Conservation (phyloP, 495 filamentous ascomycete species). For the Lasiosphaeria miniovina region DNA sequence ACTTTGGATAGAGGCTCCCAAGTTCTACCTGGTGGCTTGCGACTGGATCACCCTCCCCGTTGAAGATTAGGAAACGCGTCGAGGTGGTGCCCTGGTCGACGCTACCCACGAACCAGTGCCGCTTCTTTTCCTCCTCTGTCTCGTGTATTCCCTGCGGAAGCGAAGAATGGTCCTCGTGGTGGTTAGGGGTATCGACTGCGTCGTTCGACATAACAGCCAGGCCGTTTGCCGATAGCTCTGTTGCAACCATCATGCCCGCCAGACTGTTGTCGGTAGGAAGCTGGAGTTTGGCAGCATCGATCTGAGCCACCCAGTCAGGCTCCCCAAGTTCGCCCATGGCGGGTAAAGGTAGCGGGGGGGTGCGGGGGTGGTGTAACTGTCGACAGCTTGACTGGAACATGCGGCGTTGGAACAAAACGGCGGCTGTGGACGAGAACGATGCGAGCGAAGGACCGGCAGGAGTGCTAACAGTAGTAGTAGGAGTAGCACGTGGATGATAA, state of each 20-base stretch:
- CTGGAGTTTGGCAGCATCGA: background rate
- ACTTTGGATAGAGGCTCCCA: constrained; percentile 79
- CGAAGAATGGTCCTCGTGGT: constrained; percentile 26
- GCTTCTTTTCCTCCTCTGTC: constrained; percentile 29
- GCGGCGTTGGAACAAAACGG: background rate
- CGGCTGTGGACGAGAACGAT: background rate
- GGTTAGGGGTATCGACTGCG: constrained; percentile 7
- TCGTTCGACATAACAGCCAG: background rate
- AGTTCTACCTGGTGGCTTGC: constrained; percentile 92
- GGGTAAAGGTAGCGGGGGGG: background rate
- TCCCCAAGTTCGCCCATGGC: constrained; percentile 5
- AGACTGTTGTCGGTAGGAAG: background rate
- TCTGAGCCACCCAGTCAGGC: constrained; percentile 2
- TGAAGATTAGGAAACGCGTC: constrained; percentile 89
- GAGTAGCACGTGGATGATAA: background rate
- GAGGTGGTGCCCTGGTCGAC: constrained; percentile 95
- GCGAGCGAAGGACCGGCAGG: background rate
- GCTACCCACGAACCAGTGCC: constrained; percentile 49
- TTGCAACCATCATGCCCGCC: background rate
- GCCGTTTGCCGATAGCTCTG: background rate
- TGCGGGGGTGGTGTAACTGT: background rate
- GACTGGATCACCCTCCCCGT: constrained; percentile 72
- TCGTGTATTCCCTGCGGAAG: constrained; percentile 28
- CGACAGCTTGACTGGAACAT: constrained; percentile 12
- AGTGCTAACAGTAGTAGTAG: background rate